Evolutionary conservation across 2,329 filamentous ascomycete species (phyloP).

Genomic region (Ophiostoma piceae): DNA sequence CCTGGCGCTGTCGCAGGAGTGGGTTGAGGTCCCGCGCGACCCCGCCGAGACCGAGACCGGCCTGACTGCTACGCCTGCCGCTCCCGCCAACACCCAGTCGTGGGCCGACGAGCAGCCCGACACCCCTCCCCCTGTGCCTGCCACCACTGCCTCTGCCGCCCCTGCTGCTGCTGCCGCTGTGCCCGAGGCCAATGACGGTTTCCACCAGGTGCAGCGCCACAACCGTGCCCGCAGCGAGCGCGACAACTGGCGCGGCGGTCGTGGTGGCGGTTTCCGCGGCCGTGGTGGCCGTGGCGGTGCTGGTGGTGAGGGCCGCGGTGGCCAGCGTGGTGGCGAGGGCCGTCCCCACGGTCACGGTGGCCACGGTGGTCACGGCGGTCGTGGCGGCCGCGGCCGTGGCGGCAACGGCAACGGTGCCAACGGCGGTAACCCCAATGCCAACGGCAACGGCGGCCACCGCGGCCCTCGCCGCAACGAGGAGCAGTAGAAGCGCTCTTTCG

Average conservation of each 20-base stretch:
- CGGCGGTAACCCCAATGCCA: not conserved
- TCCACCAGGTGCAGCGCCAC: slow-evolving; percentile 63
- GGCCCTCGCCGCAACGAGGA: slow-evolving; percentile 10
- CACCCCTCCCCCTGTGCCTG: slow-evolving; percentile 35
- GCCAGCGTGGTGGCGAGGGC: slow-evolving; percentile 20
- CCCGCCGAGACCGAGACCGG: slow-evolving; percentile 66
- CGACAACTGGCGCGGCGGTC: slow-evolving; percentile 46
- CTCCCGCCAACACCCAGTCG: slow-evolving; percentile 54
- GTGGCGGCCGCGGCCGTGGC: slow-evolving; percentile 19
- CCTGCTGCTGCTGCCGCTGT: slow-evolving; percentile 31
- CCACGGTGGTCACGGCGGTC: slow-evolving; percentile 14
- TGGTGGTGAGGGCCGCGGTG: slow-evolving; percentile 32
- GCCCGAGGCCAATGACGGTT: slow-evolving; percentile 56
- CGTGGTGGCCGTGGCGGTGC: slow-evolving; percentile 43
- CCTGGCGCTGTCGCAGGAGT: slow-evolving; percentile 55
- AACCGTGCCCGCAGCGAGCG: slow-evolving; percentile 52
- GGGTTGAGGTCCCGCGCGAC: slow-evolving; percentile 70
- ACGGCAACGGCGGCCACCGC: not conserved
- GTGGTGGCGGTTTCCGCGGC: slow-evolving; percentile 48
- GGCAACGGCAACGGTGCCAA: slow-evolving; percentile 6
- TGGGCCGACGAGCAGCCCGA: slow-evolving; percentile 79
- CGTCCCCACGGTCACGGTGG: slow-evolving; percentile 20
- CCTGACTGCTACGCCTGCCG: slow-evolving; percentile 52
- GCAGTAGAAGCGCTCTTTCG: slow-evolving; percentile 12
- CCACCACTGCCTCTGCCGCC: slow-evolving; percentile 26